phyloP scores from a whole-genome alignment of 495 filamentous ascomycete genomes.

The Aspergillus sparsus region DNA sequence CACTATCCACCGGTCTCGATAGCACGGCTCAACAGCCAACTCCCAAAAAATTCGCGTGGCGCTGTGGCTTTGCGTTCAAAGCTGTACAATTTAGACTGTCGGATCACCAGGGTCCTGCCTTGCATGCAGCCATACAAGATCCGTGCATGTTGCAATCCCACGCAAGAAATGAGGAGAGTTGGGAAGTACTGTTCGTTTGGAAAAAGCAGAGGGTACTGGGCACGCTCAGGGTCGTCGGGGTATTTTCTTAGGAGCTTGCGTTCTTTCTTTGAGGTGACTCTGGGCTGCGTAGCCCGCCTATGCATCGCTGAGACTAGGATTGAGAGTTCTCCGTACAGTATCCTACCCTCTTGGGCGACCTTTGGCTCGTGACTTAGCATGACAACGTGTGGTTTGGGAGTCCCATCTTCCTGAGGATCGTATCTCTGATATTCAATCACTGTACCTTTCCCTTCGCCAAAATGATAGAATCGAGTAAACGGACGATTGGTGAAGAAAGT shows the following conservation, averaged over 20 bases:
- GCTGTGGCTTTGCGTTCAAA: constrained; percentile 1
- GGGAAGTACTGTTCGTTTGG: constrained; percentile 6
- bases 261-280: neutral
- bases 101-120: constrained; percentile 6
- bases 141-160: constrained; percentile 20
- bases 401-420: neutral
- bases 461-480: too few species aligned
- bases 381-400: neutral
- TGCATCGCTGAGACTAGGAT: neutral
- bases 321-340: neutral
- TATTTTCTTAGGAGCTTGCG: neutral
- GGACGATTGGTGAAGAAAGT: too few species aligned
- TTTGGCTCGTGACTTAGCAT: neutral
- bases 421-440: neutral
- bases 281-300: neutral
- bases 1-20: too few species aligned
- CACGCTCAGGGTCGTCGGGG: too few species aligned
- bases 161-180: neutral
- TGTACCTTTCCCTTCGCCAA: too few species aligned
- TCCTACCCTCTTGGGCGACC: neutral
- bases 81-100: constrained; percentile 14
- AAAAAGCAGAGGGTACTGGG: neutral
- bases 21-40: neutral
- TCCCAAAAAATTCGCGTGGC: neutral
- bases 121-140: constrained; percentile 22